phyloP scores from a whole-genome alignment of 2,329 filamentous ascomycete genomes.

The Cadophora sp. region DNA sequence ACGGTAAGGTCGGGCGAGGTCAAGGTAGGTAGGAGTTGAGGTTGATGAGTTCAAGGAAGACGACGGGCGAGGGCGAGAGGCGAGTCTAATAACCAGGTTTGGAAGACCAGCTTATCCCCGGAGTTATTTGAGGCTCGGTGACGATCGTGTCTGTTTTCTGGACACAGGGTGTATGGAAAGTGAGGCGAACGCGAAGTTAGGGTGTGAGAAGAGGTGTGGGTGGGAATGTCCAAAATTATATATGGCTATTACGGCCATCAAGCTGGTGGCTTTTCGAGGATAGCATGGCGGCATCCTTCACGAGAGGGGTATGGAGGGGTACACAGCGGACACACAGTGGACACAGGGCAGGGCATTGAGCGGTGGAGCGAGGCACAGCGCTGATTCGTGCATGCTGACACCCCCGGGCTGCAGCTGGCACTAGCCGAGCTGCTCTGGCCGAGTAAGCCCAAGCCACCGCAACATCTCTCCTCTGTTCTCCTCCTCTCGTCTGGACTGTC shows the following conservation, averaged over 20 bases:
- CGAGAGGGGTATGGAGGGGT: conserved; percentile 11
- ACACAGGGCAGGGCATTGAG: conserved; percentile 5
- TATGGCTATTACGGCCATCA: not conserved
- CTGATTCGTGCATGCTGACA: conserved; percentile 1
- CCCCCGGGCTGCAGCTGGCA: not conserved
- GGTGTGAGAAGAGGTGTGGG: conserved; percentile 17
- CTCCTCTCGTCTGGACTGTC: not conserved
- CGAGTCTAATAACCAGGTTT: conserved; percentile 2
- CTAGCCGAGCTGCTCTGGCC: not conserved
- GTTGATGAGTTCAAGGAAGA: conserved; percentile 1
- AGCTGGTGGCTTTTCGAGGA: conserved; percentile 1
- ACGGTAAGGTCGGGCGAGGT: not conserved
- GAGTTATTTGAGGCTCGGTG: conserved; percentile 2
- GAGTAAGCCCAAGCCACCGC: conserved; percentile 7
- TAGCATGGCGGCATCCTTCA: not conserved
- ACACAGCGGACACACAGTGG: not conserved
- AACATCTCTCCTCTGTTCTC: not conserved
- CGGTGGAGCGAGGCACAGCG: not conserved
- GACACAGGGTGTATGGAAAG: not conserved
- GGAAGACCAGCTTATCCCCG: not conserved
- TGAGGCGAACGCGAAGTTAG: conserved; percentile 13
- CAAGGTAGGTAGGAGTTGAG: not conserved
- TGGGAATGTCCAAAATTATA: conserved; percentile 13
- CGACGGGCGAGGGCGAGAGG: conserved; percentile 9
- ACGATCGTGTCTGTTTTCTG: not conserved